These are phyloP conservation scores for Suillus sp. DNA, from an alignment of 768 basidiomycete genomes.

Conservation along the genomic window DNA sequence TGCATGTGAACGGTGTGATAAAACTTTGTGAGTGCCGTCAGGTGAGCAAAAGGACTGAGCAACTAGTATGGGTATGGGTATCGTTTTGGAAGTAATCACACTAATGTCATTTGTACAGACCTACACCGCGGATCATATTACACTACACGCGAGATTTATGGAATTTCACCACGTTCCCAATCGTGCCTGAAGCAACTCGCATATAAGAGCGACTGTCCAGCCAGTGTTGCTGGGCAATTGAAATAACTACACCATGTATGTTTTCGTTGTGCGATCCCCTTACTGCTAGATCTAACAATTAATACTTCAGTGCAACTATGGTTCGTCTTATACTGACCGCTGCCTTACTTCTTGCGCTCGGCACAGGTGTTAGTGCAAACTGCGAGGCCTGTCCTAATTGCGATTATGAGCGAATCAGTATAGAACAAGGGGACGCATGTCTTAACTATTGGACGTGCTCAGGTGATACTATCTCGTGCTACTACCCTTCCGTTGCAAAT, in stretches of 20 bases:
- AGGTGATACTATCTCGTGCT: slow-evolving; percentile 1
- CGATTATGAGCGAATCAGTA: background rate
- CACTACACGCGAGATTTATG: background rate
- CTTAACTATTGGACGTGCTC: slow-evolving; percentile 6
- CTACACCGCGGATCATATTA: background rate
- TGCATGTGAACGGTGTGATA: background rate
- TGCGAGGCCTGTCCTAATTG: slow-evolving; percentile 5
- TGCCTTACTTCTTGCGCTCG: background rate
- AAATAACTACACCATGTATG: background rate
- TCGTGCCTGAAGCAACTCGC: background rate
- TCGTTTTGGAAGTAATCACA: background rate
- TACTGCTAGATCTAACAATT: background rate
- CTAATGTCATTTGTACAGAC: background rate
- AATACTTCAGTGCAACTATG: background rate
- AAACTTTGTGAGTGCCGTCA: background rate
- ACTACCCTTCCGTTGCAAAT: slow-evolving; percentile 4
- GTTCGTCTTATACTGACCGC: background rate
- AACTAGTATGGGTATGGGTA: background rate
- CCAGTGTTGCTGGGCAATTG: background rate
- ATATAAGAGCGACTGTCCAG: background rate
- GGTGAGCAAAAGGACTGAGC: background rate
- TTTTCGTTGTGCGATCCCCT: background rate
- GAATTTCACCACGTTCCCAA: background rate
- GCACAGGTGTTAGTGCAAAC: background rate
- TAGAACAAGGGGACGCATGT: background rate